A percentile compares a stretch with the other conserved stretches of the same genome.
phyloP scores from a whole-genome alignment of 2,329 filamentous ascomycete genomes.

The Beauveria medogensis region DNA sequence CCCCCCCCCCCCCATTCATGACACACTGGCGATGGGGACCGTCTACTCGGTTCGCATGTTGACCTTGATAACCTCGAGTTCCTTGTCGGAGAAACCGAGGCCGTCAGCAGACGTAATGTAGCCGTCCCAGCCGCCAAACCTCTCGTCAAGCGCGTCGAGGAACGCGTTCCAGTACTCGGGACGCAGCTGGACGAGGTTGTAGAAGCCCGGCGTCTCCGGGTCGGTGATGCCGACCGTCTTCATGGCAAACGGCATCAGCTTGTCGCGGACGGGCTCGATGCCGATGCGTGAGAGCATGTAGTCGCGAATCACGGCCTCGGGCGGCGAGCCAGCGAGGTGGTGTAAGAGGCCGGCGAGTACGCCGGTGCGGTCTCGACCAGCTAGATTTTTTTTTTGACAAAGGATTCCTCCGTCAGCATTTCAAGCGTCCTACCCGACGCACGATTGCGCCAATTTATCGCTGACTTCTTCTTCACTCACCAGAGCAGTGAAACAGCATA shows the following conservation, averaged over 20 bases:
- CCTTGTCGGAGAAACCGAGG: conserved; percentile 38
- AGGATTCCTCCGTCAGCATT: background rate
- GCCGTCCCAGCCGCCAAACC: conserved; percentile 41
- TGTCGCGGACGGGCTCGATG: conserved; percentile 40
- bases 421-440: background rate
- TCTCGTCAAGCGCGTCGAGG: conserved; percentile 30
- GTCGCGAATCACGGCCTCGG: conserved; percentile 37
- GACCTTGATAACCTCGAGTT: conserved; percentile 38
- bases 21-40: background rate
- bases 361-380: conserved; percentile 47
- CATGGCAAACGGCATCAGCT: conserved; percentile 35
- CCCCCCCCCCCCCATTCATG: background rate
- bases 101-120: conserved; percentile 34
- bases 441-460: no score
- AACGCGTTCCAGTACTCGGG: conserved; percentile 39
- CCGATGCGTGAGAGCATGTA: conserved; percentile 48
- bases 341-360: conserved; percentile 43
- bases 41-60: conserved; percentile 28
- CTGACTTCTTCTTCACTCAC: conserved; percentile 23
- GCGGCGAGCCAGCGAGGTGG: conserved; percentile 37
- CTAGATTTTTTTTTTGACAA: conserved; percentile 26
- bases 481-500: conserved; percentile 47
- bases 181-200: conserved; percentile 37
- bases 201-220: conserved; percentile 38
- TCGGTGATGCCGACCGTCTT: conserved; percentile 27